Evolutionary conservation across 495 filamentous ascomycete species (phyloP), one percentile per base, ranked within the genome.

Genomic region (Chaetomium fimeti): DNA sequence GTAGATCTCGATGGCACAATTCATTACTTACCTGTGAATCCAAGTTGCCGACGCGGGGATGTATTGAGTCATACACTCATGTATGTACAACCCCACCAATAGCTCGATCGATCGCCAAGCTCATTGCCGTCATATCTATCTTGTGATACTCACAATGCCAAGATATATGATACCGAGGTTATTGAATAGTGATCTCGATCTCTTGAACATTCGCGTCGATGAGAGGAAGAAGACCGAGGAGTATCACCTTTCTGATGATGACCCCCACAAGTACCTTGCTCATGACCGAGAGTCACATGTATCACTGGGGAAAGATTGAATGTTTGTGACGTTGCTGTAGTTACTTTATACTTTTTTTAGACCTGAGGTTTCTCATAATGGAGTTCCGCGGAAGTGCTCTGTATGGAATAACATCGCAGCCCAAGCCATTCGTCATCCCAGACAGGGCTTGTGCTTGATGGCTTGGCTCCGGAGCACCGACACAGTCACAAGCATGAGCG

Each of bases 401-500:
- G n/a, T n/a, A n/a, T n/a, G n/a, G 16, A 43, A 18, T 3, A 43
- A 15, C 40, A 43, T 43, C 40, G 4, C 9, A 16, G 13, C 40
- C 16, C 16, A 15, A 6, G 13, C 11, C 13, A 16, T 49, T 49
- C 47, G 20, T 49, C 47, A 22, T 48, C 56, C 22, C 29, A 59
- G 42, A 59, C 56, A 59, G n/a, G 56, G 42, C 56, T 59, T 59
- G 24, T 15, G 8, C 42, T 32, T 42, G 56, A 4, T 8, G 56
- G 57, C 57, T 59, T 48, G 57, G 42, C 57, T 48, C 57, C 11
- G 42, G 25, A 40, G 55, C 20, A 42, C 55, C 42, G 22, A 43
- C 27, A 22, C 49, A 11, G 18, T 27, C 32, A 20, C 16, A n/a
- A 18, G 7, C 38, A 12, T 7, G 16, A 24, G 22, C 13, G 20